Conservation (phyloP, 352 stramenopile genomes). For the Globisporangium uncinulatum region DNA sequence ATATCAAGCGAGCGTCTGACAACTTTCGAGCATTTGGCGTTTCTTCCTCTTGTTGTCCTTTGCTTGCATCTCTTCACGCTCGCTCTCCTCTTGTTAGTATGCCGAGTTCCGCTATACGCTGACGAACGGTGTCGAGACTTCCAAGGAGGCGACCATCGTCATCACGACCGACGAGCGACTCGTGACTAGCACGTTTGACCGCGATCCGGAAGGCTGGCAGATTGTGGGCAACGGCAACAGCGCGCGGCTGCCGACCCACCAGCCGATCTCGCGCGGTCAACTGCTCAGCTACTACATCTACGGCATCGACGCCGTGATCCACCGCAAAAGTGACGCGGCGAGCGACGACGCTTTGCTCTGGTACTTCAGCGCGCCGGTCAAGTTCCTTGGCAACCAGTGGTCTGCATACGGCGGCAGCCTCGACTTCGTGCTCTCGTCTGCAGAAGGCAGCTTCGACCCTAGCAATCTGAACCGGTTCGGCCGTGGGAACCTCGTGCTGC, state of each 20-base stretch:
- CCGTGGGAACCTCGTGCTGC: constrained; percentile 63
- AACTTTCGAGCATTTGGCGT: no score
- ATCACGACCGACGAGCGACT: constrained; percentile 64
- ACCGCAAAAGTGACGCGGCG: constrained; percentile 43
- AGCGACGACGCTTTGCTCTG: constrained; percentile 76
- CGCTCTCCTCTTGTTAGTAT: constrained; percentile 34
- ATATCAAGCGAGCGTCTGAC: no score
- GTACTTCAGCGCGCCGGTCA: constrained; percentile 80
- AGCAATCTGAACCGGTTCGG: constrained; percentile 72
- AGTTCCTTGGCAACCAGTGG: constrained; percentile 88
- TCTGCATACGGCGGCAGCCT: constrained; percentile 85
- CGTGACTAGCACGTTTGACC: constrained; percentile 83
- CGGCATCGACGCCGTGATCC: constrained; percentile 61
- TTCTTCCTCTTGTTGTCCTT: no score
- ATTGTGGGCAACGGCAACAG: constrained; percentile 61
- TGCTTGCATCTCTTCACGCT: no score
- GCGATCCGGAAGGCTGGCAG: constrained; percentile 71
- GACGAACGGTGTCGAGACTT: constrained; percentile 55
- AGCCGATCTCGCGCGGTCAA: constrained; percentile 59
- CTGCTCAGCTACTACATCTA: constrained; percentile 90
- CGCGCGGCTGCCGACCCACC: constrained; percentile 24
- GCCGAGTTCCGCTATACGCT: constrained; percentile 86
- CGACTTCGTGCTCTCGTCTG: constrained; percentile 88
- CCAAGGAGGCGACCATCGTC: constrained; percentile 67
- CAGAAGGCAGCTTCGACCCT: constrained; percentile 82